Base-by-base conservation (phyloP, 345 rosid genomes). In the Hibiscus syriacus region DNA sequence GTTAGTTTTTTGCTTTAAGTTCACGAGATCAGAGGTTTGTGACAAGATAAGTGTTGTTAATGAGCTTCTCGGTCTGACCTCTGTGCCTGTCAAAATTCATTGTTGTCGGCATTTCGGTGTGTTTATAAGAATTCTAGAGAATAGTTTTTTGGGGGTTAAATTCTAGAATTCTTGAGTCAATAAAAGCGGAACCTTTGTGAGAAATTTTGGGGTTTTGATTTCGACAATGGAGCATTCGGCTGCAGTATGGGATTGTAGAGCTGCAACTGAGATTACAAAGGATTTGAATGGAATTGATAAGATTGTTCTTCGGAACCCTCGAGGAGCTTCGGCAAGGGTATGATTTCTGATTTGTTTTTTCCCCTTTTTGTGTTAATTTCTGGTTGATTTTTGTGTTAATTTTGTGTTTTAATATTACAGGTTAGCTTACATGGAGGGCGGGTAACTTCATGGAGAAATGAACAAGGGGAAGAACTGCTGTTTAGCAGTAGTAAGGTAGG, bases 381-480 rank as follows among this genome's bases (percentile, higher is more conserved):
- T 17, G 25, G 6, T 50, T 50, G 19, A 9, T 19, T 12, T 43
- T 49, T 36, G 26, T 53, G n/a, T 29, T 38, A 19, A 34, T 55
- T 43, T 3, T 54, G 22, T 70, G 66, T 58, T 71, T 26, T 64
- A n/a, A 6, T 52, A 50, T 26, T 70, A 16, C 4, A 92, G 98
- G 84, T 92, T 54, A 88, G 93, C 79, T 72, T 88, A 81, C 87
- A 88, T 69, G 98, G 97, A 74, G 98, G 87, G 34, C 96, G 87
- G 78, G 90, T 93, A 25, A 76, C 83, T 64, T 93, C 98, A 32
- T 93, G 98, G 98, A 87, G 86, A 81, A 87, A 90, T 74, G 89
- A 88, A 22, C 80, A 74, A 12, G 98, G 96, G 11, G 97, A 93
- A 80, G 98, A 93, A 61, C 96, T 90, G 70, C 72, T 90, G 19